Evolutionary conservation across 2,329 filamentous ascomycete species (phyloP).

Genomic region (Colletotrichum sp.): DNA sequence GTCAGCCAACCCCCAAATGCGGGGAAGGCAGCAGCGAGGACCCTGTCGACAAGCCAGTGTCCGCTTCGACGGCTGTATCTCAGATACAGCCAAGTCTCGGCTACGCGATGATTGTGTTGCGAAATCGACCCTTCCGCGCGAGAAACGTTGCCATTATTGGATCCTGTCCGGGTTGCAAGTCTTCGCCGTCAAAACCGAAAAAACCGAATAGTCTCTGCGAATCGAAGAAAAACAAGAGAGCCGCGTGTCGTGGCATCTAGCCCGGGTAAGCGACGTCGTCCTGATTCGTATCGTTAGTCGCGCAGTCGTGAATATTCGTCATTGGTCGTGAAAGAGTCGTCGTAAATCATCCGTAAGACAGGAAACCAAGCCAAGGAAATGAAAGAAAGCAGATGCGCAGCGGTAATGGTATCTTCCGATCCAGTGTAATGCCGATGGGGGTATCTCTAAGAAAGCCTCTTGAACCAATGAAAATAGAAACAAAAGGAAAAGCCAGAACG

Average conservation of each 20-base stretch:
- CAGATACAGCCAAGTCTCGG: slow-evolving; percentile 40
- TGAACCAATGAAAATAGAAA: slow-evolving; percentile 38
- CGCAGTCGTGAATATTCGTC: slow-evolving; percentile 38
- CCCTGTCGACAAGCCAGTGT: slow-evolving; percentile 51
- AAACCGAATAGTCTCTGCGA: slow-evolving; percentile 22
- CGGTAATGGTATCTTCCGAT: slow-evolving; percentile 29
- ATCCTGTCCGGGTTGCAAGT: slow-evolving; percentile 32
- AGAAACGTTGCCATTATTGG: slow-evolving; percentile 24
- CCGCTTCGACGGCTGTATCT: slow-evolving; percentile 41
- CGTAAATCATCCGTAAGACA: slow-evolving; percentile 52
- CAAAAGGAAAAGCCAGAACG: slow-evolving; percentile 33
- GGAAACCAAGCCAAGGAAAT: slow-evolving; percentile 40
- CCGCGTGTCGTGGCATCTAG: slow-evolving; percentile 35
- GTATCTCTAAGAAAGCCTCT: slow-evolving; percentile 46
- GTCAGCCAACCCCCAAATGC: slow-evolving; percentile 10
- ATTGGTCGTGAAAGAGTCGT: slow-evolving; percentile 47
- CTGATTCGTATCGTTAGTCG: slow-evolving; percentile 33
- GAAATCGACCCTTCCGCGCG: slow-evolving; percentile 31
- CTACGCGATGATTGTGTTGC: slow-evolving; percentile 37
- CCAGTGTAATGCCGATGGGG: slow-evolving; percentile 33
- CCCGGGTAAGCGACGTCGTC: slow-evolving; percentile 26
- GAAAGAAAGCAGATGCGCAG: slow-evolving; percentile 43
- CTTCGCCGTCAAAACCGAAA: slow-evolving; percentile 20
- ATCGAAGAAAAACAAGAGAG: slow-evolving; percentile 19
- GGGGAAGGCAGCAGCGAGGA: slow-evolving; percentile 28